Conservation (phyloP, 2,329 filamentous ascomycete genomes). For the Hypoxylon sp. region DNA sequence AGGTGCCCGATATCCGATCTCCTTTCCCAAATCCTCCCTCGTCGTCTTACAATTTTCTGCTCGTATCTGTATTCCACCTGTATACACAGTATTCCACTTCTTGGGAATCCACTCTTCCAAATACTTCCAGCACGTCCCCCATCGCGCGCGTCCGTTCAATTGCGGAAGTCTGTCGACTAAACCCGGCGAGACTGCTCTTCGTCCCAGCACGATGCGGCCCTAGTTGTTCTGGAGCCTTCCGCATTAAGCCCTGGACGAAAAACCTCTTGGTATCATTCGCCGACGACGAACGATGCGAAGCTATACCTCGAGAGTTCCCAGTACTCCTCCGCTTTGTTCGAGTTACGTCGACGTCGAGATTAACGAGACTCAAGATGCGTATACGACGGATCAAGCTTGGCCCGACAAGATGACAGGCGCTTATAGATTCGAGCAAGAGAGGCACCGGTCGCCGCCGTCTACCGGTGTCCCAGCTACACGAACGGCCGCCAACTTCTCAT, state of each 20-base stretch:
- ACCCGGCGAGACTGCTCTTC: conserved; percentile 41
- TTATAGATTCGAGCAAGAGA: conserved; percentile 17
- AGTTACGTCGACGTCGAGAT: conserved; percentile 32
- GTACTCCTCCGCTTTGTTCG: conserved; percentile 27
- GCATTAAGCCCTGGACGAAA: conserved; percentile 45
- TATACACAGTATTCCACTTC: conserved; percentile 17
- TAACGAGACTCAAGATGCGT: conserved; percentile 39
- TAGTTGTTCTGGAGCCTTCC: conserved; percentile 44
- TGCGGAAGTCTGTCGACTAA: conserved; percentile 21
- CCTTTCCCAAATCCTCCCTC: conserved; percentile 40
- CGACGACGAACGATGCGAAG: conserved; percentile 52
- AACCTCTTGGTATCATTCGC: conserved; percentile 36
- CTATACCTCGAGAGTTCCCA: conserved; percentile 35
- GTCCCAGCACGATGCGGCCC: conserved; percentile 50
- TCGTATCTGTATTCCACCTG: conserved; percentile 24
- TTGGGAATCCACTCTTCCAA: not conserved
- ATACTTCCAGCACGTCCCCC: conserved; percentile 8
- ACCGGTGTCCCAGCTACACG: conserved; percentile 13
- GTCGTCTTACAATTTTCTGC: conserved; percentile 26
- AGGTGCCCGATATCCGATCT: conserved; percentile 41
- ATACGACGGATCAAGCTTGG: conserved; percentile 30
- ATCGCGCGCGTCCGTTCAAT: conserved; percentile 36
- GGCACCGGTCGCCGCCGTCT: conserved; percentile 9
- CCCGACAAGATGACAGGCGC: conserved; percentile 37
- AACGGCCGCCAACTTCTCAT: conserved; percentile 12